These are phyloP conservation scores for Alnus glutinosa DNA, from an alignment of 306 rosid species.

Conservation along the genomic window DNA sequence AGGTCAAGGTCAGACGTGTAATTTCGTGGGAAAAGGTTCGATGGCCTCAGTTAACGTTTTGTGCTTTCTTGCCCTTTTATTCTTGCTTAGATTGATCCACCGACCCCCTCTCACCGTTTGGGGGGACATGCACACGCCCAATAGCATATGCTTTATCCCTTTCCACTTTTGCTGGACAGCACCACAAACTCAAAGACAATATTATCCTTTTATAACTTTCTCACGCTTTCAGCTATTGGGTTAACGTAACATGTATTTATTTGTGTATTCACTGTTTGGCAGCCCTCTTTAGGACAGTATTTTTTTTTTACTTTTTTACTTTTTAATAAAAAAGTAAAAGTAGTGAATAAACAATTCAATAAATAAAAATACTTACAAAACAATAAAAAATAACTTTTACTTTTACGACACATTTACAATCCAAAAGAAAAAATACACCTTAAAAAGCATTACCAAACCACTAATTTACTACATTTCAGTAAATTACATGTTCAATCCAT, in stretches of 20 bases:
- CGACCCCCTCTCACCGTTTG: conserved; percentile 21
- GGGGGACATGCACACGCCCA: conserved; percentile 53
- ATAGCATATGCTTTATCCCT: conserved; percentile 21
- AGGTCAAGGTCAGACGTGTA: conserved; percentile 23
- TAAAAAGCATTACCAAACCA: too few relatives aligned
- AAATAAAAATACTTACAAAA: too few relatives aligned
- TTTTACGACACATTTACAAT: too few relatives aligned
- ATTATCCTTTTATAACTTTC: conserved; percentile 24
- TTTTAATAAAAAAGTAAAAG: too few relatives aligned
- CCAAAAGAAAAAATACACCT: too few relatives aligned
- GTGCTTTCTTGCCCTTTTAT: conserved; percentile 31
- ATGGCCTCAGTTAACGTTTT: conserved; percentile 37
- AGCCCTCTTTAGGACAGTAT: too few relatives aligned
- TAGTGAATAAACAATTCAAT: too few relatives aligned
- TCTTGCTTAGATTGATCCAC: conserved; percentile 28
- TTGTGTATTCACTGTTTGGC: too few relatives aligned
- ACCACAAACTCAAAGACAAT: conserved; percentile 34
- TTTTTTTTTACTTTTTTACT: too few relatives aligned
- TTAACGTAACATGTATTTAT: neutral
- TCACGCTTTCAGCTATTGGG: neutral
- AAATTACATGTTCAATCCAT: too few relatives aligned
- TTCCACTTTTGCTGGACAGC: conserved; percentile 41
- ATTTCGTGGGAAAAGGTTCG: conserved; percentile 9
- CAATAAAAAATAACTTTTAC: too few relatives aligned
- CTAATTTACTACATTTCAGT: too few relatives aligned